Evolutionary conservation across 495 filamentous ascomycete genomes (phyloP).

Genomic region (Daldinia decipiens): DNA sequence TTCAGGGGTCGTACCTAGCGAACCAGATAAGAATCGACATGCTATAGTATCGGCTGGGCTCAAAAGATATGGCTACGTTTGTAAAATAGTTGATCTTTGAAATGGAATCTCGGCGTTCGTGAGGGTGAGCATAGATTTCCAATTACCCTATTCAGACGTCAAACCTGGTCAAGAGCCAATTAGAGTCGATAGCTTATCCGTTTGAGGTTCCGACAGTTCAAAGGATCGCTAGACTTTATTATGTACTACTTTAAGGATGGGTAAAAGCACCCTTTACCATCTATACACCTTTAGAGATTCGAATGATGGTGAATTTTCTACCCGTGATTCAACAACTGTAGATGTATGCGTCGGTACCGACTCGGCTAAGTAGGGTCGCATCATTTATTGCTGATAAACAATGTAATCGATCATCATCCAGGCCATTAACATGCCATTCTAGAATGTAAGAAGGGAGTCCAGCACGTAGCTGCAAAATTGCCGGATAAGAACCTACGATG

Average conservation of each 20-base stretch:
- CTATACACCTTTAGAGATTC: neutral
- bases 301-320: constrained; percentile 4
- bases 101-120: neutral
- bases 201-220: neutral
- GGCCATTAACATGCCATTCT: neutral
- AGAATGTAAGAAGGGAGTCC: neutral
- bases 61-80: no score
- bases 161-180: constrained; percentile 22
- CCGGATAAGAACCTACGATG: constrained; percentile 3
- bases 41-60: neutral
- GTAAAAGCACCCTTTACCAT: neutral
- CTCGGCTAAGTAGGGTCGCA: constrained; percentile 14
- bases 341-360: constrained; percentile 24
- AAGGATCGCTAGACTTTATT: neutral
- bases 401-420: neutral
- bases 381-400: neutral
- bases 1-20: neutral
- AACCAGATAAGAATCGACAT: neutral
- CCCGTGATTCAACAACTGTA: constrained; percentile 14
- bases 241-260: neutral
- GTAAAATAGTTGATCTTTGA: neutral
- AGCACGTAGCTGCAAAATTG: neutral
- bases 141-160: constrained; percentile 25
- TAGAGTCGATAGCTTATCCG: neutral
- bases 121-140: neutral